Evolutionary conservation across 805 yeast genomes (phyloP), one percentile per base, ranked within the genome.

Genomic region (Cyberlindnera mycetangii): DNA sequence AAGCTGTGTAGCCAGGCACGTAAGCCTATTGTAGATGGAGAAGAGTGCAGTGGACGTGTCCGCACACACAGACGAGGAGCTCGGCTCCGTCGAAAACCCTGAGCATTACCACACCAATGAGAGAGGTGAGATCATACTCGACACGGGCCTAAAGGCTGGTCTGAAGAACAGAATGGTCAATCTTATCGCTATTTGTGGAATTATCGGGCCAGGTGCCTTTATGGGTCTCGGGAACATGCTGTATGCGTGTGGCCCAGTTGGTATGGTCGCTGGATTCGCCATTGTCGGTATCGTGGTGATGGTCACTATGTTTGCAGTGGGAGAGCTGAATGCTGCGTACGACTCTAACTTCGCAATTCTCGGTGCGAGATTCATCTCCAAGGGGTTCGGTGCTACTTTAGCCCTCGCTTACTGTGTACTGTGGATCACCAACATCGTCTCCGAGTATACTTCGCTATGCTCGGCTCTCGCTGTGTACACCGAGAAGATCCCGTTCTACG

Each of bases 161-260:
- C 63, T 76, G 18, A 75, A 75, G 49, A 74, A 75, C 51, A 61
- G 79, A 45, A 79, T 74, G 54, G 66, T 76, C 32, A 71, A 79
- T 12, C 55, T 77, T 43, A 68, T 77, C 41, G 79, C 79, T 3
- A 52, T 77, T 8, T 79, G 82, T 20, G 83, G 83, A 32, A 71
- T 79, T 40, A 74, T 79, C 44, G 84, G 84, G 0, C 83, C 83
- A 1, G 84, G 83, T 49, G 72, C 71, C 20, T 64, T 77, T 39
- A 70, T 79, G 19, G 78, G 80, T 33, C 68, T 80, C 43, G 79
- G 80, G 6, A 56, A 66, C 15, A 78, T 80, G 28, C 62, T 78
- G 14, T 54, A 64, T 6, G 59, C 69, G 27, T 76, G 77, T 35
- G 79, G 79, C 4, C 82, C 83, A 0, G 81, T 72, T 28, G 76